phyloP scores from a whole-genome alignment of 2,329 filamentous ascomycete genomes.

The Aureobasidium musti region DNA sequence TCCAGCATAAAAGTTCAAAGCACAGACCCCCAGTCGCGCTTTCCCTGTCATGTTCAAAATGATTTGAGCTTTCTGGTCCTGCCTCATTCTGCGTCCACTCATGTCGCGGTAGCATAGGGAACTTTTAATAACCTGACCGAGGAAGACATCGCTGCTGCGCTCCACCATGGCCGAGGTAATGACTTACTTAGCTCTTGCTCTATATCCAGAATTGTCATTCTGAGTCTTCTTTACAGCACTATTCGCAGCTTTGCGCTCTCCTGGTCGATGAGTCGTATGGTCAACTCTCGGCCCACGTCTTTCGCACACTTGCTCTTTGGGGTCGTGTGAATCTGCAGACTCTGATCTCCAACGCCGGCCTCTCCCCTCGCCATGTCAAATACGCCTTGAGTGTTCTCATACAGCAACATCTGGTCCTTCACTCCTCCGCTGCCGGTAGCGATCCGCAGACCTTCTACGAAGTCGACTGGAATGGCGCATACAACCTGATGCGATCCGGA shows the following conservation, averaged over 20 bases:
- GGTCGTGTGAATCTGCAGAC: constrained; percentile 73
- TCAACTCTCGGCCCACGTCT: constrained; percentile 86
- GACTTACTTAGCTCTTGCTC: not conserved
- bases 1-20: not conserved
- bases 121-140: constrained; percentile 38
- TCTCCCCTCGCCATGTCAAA: constrained; percentile 73
- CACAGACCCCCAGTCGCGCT: constrained; percentile 19
- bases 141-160: constrained; percentile 40
- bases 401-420: constrained; percentile 72
- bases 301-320: constrained; percentile 72
- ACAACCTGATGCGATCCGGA: constrained; percentile 76
- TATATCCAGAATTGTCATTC: not conserved
- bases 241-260: constrained; percentile 85
- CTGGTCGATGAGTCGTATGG: constrained; percentile 88
- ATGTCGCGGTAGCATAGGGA: constrained; percentile 24
- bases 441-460: constrained; percentile 74
- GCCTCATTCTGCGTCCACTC: constrained; percentile 12
- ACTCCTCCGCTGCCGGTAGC: constrained; percentile 52
- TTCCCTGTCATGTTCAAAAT: constrained; percentile 8
- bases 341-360: constrained; percentile 69
- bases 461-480: constrained; percentile 76
- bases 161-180: constrained; percentile 33
- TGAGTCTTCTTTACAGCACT: constrained; percentile 60
- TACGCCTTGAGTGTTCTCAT: constrained; percentile 81
- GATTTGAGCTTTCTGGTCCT: constrained; percentile 12